Evolutionary conservation across 345 rosid genomes (phyloP), one percentile per base, ranked within the genome.

Genomic region (Murraya koenigii): DNA sequence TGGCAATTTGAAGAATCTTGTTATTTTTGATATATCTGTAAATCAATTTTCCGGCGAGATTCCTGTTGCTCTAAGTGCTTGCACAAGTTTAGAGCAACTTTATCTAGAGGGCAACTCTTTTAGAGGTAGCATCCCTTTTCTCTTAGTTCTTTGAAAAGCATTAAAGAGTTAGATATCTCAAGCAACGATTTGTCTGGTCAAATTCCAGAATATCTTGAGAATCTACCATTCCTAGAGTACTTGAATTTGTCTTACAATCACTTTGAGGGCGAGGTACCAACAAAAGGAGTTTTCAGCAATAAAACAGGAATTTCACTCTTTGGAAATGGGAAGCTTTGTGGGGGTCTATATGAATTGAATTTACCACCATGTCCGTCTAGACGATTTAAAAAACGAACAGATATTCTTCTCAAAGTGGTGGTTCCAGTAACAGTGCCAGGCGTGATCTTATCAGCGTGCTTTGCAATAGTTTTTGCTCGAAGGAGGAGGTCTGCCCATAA

Each of bases 291-390:
- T 14, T 81, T 81, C 59, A 32, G 5, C 11, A 81, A 81, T 39
- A 62, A 41, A 38, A 74, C 62, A 20, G 20, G 28, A 1, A 38
- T 78, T 66, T 60, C 52, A 6, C 39, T 81, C 25, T 5, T 17
- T 0, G 84, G 81, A 17, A 81, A 81, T 36, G 25, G 63, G n/a
- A 25, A 22, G 38, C 81, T 77, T 39, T 77, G 84, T 44, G 66
- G 84, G 13, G 81, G 59, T 55, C 20, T 49, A 4, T 6, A 30
- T 23, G 82, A 75, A 71, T 65, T 65, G 59, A 78, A 8, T 56
- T 47, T 78, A 55, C 79, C 64, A 11, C 17, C 39, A 25, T 81
- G 75, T 62, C 32, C 33, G 23, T 71, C 9, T 22, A 33, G 56
- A 30, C 23, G 35, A 55, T 52, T 35, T 19, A 41, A 3, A 11